A percentile compares a stretch with the other conserved stretches of the same genome.
These are phyloP conservation scores for Alternaria alternata DNA, from an alignment of 2,329 filamentous ascomycete species.

Conservation along the genomic window DNA sequence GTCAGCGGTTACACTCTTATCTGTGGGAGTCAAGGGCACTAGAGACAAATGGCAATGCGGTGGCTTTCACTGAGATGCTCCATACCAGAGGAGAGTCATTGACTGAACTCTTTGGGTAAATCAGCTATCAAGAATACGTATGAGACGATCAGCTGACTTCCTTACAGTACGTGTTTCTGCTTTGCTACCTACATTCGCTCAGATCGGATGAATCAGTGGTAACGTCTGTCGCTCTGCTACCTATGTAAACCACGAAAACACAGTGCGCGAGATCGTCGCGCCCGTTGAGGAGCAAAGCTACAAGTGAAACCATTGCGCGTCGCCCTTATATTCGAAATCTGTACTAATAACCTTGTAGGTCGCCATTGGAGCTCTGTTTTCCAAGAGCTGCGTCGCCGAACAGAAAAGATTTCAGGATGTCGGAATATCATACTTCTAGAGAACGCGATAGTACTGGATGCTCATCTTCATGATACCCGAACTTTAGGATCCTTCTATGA, in stretches of 20 bases:
- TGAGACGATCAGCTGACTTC: no score
- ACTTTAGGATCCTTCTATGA: fast-evolving
- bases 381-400: neutral
- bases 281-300: no score
- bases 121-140: fast-evolving
- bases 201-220: no score
- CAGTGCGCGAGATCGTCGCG: fast-evolving
- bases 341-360: neutral
- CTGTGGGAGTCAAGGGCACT: neutral
- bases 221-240: no score
- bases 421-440: neutral
- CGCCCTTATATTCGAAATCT: fast-evolving
- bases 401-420: fast-evolving
- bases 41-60: fast-evolving
- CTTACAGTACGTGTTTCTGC: no score
- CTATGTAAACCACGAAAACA: no score
- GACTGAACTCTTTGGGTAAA: neutral
- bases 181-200: no score
- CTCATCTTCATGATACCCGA: fast-evolving
- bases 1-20: neutral
- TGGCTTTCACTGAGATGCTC: neutral
- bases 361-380: neutral
- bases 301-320: no score
- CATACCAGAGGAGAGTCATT: neutral
- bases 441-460: neutral